Base-by-base conservation (phyloP, 108 stramenopile species). In the Cyclotella sp. region DNA sequence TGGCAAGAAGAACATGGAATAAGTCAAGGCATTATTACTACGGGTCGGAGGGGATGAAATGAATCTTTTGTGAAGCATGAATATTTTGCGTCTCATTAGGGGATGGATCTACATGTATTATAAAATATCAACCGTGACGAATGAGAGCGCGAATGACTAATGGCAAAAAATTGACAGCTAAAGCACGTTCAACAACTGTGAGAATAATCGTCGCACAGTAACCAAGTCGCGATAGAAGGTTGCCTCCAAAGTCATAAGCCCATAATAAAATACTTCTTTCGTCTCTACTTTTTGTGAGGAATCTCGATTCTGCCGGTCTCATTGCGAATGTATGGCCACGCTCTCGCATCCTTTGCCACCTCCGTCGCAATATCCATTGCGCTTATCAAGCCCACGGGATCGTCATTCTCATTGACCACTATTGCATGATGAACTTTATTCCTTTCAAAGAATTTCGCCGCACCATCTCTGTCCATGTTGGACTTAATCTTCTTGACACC, bases 1-100 rank as follows among this genome's bases (percentile, higher is more conserved):
- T 63, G 87, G 84, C 22, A 96, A 93, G 81, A 96, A 96, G 87
- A 96, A 91, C 72, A 96, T 96, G 93, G 92, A 93, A 69, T 96
- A 47, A 34, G 42, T 19, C 29, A 18, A 10, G 22, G 7, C 27
- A 30, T 66, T 9, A 21, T 10, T 46, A 43, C 8, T 43, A 44
- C n/a, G n/a, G n/a, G n/a, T n/a, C n/a, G n/a, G 43, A 26, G 63
- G 42, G 9, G 4, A 16, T 22, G 0, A 6, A 9, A 7, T 46
- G 43, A 30, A 46, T 8, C 18, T 24, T 24, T 1, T 58, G 57
- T 28, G 14, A 15, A 8, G 49, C 3, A 8, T 3, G 49, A 8
- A 8, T 8, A 51, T 51, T 51, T 19, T 7, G 49, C 49, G 8
- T 51, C 19, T 16, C 16, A 51, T 19, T 19, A 6, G 34, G 34